A percentile compares a stretch with the other conserved stretches of the same genome.
phyloP scores from a whole-genome alignment of 2,329 filamentous ascomycete species.

The Cercospora nicotianae region DNA sequence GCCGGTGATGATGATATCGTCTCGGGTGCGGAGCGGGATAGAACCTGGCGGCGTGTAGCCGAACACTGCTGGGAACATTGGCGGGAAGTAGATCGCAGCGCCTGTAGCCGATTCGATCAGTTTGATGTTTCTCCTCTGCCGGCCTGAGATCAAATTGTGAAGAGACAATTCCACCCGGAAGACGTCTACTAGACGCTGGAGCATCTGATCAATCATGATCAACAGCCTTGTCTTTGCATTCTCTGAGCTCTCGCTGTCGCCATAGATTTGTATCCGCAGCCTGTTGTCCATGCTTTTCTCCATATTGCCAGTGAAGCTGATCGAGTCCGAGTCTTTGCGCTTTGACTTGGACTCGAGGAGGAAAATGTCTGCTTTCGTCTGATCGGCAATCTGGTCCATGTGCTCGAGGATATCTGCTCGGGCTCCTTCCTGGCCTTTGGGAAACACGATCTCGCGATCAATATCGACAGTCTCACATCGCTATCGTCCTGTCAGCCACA shows the following conservation, averaged over 20 bases:
- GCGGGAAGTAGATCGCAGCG: conserved; percentile 97
- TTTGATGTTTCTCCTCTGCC: conserved; percentile 96
- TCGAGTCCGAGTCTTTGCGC: conserved; percentile 73
- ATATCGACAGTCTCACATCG: conserved; percentile 92
- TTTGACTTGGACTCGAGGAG: conserved; percentile 76
- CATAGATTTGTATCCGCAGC: conserved; percentile 90
- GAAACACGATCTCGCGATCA: conserved; percentile 84
- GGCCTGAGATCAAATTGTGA: conserved; percentile 89
- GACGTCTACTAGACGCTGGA: conserved; percentile 72
- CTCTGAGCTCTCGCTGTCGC: conserved; percentile 91
- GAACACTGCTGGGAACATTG: conserved; percentile 87
- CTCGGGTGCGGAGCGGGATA: conserved; percentile 70
- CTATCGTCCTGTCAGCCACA: conserved; percentile 52
- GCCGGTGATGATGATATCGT: conserved; percentile 94
- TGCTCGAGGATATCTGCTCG: conserved; percentile 76
- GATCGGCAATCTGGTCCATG: conserved; percentile 80
- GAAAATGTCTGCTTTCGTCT: conserved; percentile 95
- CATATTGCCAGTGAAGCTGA: conserved; percentile 73
- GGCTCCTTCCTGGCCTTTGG: conserved; percentile 56
- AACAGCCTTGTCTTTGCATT: conserved; percentile 94
- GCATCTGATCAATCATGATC: conserved; percentile 94
- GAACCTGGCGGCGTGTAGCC: conserved; percentile 84
- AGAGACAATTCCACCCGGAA: conserved; percentile 81
- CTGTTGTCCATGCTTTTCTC: conserved; percentile 82
- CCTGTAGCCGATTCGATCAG: conserved; percentile 92